Evolutionary conservation across 2,329 filamentous ascomycete genomes (phyloP), one percentile per base, ranked within the genome.

Genomic region (Tolypocladium sp.): DNA sequence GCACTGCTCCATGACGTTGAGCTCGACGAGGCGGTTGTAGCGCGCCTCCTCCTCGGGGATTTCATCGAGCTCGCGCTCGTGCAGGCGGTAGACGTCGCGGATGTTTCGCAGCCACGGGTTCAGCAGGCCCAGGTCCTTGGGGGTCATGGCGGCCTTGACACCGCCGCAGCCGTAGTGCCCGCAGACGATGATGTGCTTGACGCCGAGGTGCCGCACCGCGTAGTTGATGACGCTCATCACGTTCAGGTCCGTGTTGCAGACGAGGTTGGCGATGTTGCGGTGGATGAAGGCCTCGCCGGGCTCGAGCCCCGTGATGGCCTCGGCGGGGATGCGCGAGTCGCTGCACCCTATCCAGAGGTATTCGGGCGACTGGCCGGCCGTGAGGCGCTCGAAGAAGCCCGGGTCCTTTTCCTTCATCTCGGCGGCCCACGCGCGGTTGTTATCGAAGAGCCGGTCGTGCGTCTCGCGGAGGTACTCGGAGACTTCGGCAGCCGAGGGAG

Each of bases 251-350:
- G 85, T 87, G 70, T 87, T 85, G 76, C 86, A 85, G 59, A 96
- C 82, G 64, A 95, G 82, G 79, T 96, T 96, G 76, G 91, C 92
- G 73, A 96, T 96, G 71, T 97, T 96, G 75, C 92, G 90, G 80
- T 96, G 91, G 65, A 95, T 88, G 74, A 96, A 97, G 68, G 93
- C 88, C 75, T 96, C 91, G 66, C 92, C 92, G n/a, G 92, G 90
- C 69, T 89, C 81, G 59, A 93, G 83, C 64, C 89, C 88, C 54
- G 91, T 86, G 72, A 97, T 86, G 69, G 90, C 90, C 69, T 92
- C 93, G 67, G 93, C 92, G n/a, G 92, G 92, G 70, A 93, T 90
- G 65, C 92, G 90, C 46, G 87, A 91, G 79, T 96, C 92, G 74
- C 88, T 88, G 81, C 92, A 97, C 55, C 92, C 92, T 69, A 96